phyloP scores from a whole-genome alignment of 2,329 filamentous ascomycete species.

The Myriosclerotinia curreyana region DNA sequence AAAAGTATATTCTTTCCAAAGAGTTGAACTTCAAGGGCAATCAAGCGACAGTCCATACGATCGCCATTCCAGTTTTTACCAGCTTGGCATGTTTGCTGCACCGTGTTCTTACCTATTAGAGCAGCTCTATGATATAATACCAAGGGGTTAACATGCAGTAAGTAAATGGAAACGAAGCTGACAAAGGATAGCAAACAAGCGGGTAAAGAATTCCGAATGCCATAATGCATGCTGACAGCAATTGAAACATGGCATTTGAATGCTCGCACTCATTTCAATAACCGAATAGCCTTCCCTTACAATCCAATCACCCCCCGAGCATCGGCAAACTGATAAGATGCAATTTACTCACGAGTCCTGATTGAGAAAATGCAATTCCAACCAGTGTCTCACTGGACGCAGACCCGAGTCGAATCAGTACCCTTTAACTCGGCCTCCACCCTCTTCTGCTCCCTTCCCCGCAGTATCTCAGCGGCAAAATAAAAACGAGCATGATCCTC shows the following conservation, averaged over 20 bases:
- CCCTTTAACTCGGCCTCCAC: background rate
- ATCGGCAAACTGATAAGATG: background rate
- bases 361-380: background rate
- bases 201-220: too few species aligned
- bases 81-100: background rate
- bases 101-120: background rate
- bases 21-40: background rate
- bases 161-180: background rate
- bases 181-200: background rate
- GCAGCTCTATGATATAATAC: background rate
- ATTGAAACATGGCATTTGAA: background rate
- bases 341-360: background rate
- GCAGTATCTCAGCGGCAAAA: background rate
- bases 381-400: background rate
- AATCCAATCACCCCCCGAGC: background rate
- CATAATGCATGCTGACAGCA: constrained; percentile 9
- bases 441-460: background rate
- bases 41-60: background rate
- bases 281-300: background rate
- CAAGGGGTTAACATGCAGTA: background rate
- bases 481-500: background rate
- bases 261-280: background rate
- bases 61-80: background rate
- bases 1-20: background rate
- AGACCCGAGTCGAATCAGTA: constrained; percentile 9